Evolutionary conservation across 1,284 basidiomycete species (phyloP).

Genomic region (Megacollybia platyphylla): DNA sequence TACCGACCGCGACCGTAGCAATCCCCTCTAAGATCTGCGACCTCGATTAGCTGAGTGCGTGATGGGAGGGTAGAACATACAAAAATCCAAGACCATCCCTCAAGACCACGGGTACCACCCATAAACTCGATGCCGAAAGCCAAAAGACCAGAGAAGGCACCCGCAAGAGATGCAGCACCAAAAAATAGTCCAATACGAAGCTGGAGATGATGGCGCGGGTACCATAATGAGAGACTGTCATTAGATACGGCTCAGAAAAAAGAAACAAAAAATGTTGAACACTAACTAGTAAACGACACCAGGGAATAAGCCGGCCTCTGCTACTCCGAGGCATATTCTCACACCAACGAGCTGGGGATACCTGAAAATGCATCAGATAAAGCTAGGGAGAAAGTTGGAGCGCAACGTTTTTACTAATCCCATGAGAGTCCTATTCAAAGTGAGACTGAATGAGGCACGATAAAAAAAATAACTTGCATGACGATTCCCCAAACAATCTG

Average conservation of each 20-base stretch:
- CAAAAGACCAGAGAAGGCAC: conserved; percentile 30
- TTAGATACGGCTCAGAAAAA: background rate
- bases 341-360: conserved; percentile 50
- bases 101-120: conserved; percentile 24
- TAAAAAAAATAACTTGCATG: conserved; percentile 19
- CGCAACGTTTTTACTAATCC: conserved; percentile 50
- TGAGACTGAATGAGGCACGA: background rate
- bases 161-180: conserved; percentile 31
- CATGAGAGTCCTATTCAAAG: conserved; percentile 39
- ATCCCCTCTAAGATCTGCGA: conserved; percentile 42
- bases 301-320: conserved; percentile 61
- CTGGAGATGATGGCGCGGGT: conserved; percentile 35
- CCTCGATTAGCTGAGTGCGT: background rate
- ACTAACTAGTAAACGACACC: conserved; percentile 51
- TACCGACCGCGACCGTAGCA: conserved; percentile 31
- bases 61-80: conserved; percentile 14
- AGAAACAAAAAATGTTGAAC: background rate
- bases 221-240: conserved; percentile 33
- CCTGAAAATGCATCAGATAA: conserved; percentile 15
- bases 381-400: background rate
- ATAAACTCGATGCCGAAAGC: conserved; percentile 34
- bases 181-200: conserved; percentile 40
- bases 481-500: conserved; percentile 36
- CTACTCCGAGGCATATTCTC: conserved; percentile 47
- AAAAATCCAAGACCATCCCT: conserved; percentile 40